Conservation (phyloP, 73 alveolate genomes). For the Durusdinium trenchii region DNA sequence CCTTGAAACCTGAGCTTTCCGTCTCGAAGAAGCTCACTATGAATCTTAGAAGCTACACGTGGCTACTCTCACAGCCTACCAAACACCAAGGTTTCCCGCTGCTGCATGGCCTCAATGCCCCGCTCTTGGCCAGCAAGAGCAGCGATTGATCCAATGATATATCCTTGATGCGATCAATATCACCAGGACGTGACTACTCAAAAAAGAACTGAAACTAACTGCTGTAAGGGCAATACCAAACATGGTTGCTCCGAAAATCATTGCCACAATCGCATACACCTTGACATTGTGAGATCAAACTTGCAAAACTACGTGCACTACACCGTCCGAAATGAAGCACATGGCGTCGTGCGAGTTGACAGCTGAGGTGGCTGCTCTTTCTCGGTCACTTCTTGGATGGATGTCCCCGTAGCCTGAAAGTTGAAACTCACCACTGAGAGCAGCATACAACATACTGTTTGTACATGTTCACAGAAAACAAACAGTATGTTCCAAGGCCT, state of each 20-base stretch:
- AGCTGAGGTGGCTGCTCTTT: background rate
- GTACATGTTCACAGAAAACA: no score
- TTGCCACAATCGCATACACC: constrained; percentile 84
- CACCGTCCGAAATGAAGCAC: background rate
- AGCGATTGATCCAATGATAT: constrained; percentile 81
- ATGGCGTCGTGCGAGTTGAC: background rate
- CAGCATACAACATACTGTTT: no score
- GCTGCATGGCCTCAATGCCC: constrained; percentile 63
- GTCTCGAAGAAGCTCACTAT: no score
- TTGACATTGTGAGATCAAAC: background rate
- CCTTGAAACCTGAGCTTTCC: no score
- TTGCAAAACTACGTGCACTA: background rate
- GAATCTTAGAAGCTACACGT: no score
- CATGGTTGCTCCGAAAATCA: constrained; percentile 90
- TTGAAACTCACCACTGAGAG: no score
- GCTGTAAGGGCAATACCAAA: background rate
- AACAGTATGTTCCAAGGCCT: constrained; percentile 33
- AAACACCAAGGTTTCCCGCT: no score
- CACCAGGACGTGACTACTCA: background rate
- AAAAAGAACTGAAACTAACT: background rate
- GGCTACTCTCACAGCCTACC: no score
- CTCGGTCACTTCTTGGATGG: constrained; percentile 80
- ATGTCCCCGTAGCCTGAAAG: constrained; percentile 71
- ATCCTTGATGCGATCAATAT: background rate
- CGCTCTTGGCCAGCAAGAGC: constrained; percentile 91